A percentile compares a stretch with the other conserved stretches of the same genome.
Conservation (phyloP, 148 eudicot genomes). For the Simmondsia chinensis region DNA sequence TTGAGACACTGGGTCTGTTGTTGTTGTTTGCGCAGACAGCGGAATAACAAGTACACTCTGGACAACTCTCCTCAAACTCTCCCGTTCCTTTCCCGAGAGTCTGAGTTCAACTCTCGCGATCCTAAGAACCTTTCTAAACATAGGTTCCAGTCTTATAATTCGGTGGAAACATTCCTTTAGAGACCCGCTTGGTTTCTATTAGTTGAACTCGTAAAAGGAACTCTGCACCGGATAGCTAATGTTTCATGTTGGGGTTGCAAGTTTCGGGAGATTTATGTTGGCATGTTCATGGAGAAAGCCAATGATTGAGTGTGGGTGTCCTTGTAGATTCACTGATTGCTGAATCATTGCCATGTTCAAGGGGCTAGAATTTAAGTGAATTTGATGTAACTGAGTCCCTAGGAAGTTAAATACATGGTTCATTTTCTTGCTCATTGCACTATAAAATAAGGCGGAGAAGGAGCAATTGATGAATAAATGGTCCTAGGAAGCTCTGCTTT, state of each 20-base stretch:
- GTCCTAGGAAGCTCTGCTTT: no score
- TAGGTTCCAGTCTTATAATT: no score
- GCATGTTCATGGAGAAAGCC: slow-evolving; percentile 9
- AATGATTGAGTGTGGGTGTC: slow-evolving; percentile 14
- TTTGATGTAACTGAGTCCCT: slow-evolving; percentile 2
- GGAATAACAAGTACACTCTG: no score
- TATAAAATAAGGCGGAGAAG: no score
- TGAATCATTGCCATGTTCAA: slow-evolving; percentile 12
- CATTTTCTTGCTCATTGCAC: not conserved
- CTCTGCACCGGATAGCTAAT: not conserved
- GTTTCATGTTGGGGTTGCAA: not conserved
- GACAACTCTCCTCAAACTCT: no score
- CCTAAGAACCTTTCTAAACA: no score
- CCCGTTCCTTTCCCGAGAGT: not conserved
- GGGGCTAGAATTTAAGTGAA: not conserved
- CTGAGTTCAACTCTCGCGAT: not conserved
- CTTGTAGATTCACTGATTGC: slow-evolving; percentile 7
- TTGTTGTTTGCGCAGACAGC: no score
- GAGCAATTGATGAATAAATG: no score
- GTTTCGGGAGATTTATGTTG: not conserved
- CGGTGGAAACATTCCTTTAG: no score
- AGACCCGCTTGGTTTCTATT: no score
- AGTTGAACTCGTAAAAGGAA: no score
- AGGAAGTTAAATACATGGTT: slow-evolving; percentile 5
- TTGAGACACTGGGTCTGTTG: no score